Base-by-base conservation (phyloP, 2,329 filamentous ascomycete species). In the Scedosporium aurantiacum region DNA sequence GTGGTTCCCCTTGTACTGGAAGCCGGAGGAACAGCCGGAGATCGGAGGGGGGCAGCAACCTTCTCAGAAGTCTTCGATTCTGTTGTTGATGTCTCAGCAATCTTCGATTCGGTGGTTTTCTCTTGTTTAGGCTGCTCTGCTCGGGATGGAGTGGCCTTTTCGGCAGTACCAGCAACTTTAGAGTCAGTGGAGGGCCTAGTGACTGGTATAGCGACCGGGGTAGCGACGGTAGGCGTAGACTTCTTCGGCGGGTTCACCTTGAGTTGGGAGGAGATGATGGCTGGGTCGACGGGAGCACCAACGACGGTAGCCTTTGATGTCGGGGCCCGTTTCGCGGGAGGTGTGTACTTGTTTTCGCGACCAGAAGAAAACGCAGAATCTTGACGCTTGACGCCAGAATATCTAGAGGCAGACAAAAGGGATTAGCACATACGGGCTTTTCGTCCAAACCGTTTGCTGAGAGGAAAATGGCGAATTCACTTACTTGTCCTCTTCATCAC, bases 401-500 rank as follows among this genome's bases (percentile, higher is more conserved):
- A 97, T 71, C 88, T 90, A 65, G 25, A 10, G 23, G 64, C 27
- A n/a, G 16, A 14, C 18, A 32, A 40, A 8, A 57, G 47, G 12
- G 25, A n/a, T 43, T 18, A 8, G 32, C 23, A 18, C 23, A 14
- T n/a, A 10, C 25, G 56, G 16, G 28, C 10, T 16, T 50, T 41
- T 37, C 32, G 32, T 37, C 32, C 10, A 37, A 12, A 37, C 32
- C 32, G 32, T 37, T 37, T 37, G 32, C 32, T 37, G 12, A 12
- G 2, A 37, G 32, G 32, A 37, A 37, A 37, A 37, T 3, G 32
- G 32, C 32, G 32, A 37, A 10, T 37, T 37, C 50, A 25, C 83
- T 67, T 80, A 91, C 85, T 94, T 97, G 70, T 95, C 92, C 76
- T 99, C 94, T 74, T 99, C 94, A 65, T 96, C 90, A 14, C 84